A percentile compares a stretch with the other conserved stretches of the same genome.
Evolutionary conservation across 2,329 filamentous ascomycete species (phyloP).

Genomic region (Phialocephala sp.): DNA sequence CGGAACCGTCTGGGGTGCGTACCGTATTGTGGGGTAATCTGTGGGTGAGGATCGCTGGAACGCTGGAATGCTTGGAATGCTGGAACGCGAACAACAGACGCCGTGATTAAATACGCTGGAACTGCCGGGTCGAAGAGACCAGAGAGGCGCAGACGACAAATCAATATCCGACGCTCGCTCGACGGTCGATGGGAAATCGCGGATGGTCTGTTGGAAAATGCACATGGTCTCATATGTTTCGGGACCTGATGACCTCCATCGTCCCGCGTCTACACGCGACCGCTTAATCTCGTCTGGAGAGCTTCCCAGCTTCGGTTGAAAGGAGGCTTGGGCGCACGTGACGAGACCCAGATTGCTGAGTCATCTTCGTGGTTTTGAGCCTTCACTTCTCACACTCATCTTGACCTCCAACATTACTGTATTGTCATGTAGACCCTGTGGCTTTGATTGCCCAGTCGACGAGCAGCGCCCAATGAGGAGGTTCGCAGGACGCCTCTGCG

Average conservation of each 20-base stretch:
- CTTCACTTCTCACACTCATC: too few relatives aligned
- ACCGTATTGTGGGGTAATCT: not conserved
- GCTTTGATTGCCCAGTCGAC: not conserved
- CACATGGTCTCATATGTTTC: not conserved
- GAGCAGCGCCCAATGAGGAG: not conserved
- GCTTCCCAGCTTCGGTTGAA: not conserved
- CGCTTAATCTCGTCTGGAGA: not conserved
- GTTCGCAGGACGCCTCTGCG: not conserved
- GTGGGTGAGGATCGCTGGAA: not conserved
- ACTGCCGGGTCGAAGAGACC: not conserved
- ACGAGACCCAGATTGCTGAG: too few relatives aligned
- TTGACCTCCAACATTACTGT: too few relatives aligned
- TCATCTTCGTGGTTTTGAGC: too few relatives aligned
- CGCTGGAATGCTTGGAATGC: too few relatives aligned
- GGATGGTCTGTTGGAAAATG: not conserved
- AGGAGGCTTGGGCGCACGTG: not conserved
- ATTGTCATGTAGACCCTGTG: too few relatives aligned
- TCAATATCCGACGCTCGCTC: conserved; percentile 1
- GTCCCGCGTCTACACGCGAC: not conserved
- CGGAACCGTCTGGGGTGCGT: not conserved
- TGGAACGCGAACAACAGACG: not conserved
- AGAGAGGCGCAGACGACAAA: not conserved
- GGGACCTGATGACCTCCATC: not conserved
- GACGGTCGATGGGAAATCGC: not conserved
- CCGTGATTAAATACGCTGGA: conserved; percentile 3